These are phyloP conservation scores for Capsella rubella DNA, from an alignment of 441 rosid genomes.

Conservation along the genomic window DNA sequence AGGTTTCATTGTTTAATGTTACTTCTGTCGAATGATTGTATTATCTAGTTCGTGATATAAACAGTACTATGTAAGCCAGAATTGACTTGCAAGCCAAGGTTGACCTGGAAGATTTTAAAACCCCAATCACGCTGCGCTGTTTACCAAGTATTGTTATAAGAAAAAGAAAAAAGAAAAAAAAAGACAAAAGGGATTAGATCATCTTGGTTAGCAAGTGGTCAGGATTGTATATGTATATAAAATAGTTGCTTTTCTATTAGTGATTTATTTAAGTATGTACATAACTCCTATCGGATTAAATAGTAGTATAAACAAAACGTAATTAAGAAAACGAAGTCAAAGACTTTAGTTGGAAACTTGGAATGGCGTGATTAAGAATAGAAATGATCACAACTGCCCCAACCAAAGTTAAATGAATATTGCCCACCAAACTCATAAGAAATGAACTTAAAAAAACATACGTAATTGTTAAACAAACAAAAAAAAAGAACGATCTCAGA, in stretches of 20 bases:
- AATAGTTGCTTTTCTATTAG: background rate
- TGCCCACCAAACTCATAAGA: slow-evolving; percentile 29
- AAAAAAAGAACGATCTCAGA: no score
- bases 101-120: slow-evolving; percentile 33
- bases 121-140: slow-evolving; percentile 22
- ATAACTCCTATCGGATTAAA: slow-evolving; percentile 7
- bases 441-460: slow-evolving; percentile 10
- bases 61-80: slow-evolving; percentile 13
- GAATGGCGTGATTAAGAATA: slow-evolving; percentile 38
- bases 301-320: slow-evolving; percentile 23
- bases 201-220: slow-evolving; percentile 15
- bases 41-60: slow-evolving; percentile 1
- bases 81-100: slow-evolving; percentile 39
- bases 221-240: background rate
- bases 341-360: slow-evolving; percentile 40
- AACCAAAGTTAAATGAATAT: slow-evolving; percentile 31
- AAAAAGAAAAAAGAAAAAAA: no score
- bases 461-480: background rate
- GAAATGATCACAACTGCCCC: slow-evolving; percentile 38
- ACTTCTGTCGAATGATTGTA: slow-evolving; percentile 12
- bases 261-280: background rate
- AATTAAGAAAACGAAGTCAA: slow-evolving; percentile 27
- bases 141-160: background rate
- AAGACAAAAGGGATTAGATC: background rate
- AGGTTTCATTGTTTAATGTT: background rate